These are phyloP conservation scores for Aureobasidium sp. DNA, from an alignment of 2,329 filamentous ascomycete genomes.

Conservation along the genomic window DNA sequence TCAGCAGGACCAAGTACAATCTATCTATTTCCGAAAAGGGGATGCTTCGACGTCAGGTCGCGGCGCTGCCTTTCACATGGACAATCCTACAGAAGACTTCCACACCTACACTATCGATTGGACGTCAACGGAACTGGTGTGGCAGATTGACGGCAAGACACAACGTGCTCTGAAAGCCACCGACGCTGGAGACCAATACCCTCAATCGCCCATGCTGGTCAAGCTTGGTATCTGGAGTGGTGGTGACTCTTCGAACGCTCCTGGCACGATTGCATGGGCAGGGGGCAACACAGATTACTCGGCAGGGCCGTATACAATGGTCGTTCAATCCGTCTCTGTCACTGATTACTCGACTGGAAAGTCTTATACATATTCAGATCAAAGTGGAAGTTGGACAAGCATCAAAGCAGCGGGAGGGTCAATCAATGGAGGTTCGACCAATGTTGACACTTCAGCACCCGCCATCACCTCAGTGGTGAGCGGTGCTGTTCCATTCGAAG, in stretches of 20 bases:
- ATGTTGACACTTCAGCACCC: constrained; percentile 51
- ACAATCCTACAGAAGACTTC: constrained; percentile 64
- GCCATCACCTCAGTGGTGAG: constrained; percentile 55
- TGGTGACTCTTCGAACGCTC: constrained; percentile 70
- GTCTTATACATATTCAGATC: constrained; percentile 74
- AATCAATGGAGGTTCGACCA: constrained; percentile 52
- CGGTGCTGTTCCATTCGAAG: constrained; percentile 59
- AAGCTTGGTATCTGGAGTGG: constrained; percentile 90
- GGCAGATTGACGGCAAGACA: constrained; percentile 72
- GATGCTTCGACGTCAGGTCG: constrained; percentile 79
- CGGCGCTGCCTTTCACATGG: constrained; percentile 66
- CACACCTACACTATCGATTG: constrained; percentile 90
- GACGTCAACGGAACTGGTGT: constrained; percentile 77
- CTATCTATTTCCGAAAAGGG: constrained; percentile 96
- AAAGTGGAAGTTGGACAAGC: constrained; percentile 69
- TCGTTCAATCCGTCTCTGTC: constrained; percentile 66
- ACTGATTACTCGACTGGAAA: constrained; percentile 91
- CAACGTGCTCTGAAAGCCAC: constrained; percentile 67
- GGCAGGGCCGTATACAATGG: constrained; percentile 78
- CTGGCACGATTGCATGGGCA: constrained; percentile 86
- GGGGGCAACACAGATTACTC: constrained; percentile 78
- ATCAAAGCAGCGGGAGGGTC: constrained; percentile 74
- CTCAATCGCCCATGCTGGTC: constrained; percentile 91
- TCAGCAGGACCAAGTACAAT: constrained; percentile 71
- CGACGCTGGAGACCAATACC: constrained; percentile 72